Evolutionary conservation across 768 basidiomycete species (phyloP).

Genomic region (Trametes punicea): DNA sequence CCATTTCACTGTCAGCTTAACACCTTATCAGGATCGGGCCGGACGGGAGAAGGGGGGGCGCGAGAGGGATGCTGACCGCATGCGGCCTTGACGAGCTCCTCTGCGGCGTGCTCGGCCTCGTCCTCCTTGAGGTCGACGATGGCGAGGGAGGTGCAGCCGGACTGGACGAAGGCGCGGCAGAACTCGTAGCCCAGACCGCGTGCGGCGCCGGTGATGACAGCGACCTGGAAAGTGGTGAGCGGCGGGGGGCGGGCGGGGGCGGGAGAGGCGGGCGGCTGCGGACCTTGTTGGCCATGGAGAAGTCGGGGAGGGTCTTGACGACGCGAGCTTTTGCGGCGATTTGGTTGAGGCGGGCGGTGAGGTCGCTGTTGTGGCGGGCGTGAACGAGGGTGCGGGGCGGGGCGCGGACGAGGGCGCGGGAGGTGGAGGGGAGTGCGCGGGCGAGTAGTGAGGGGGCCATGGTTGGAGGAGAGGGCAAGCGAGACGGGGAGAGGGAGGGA

Average conservation of each 20-base stretch:
- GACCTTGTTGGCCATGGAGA: constrained; percentile 80
- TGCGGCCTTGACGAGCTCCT: constrained; percentile 57
- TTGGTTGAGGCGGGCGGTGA: constrained; percentile 15
- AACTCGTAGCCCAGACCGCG: constrained; percentile 89
- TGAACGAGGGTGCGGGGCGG: constrained; percentile 17
- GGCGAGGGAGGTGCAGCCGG: constrained; percentile 77
- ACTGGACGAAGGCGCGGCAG: constrained; percentile 84
- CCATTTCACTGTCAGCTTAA: constrained; percentile 53
- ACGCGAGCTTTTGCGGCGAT: constrained; percentile 24
- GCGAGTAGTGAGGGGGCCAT: constrained; percentile 32
- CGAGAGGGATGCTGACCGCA: constrained; percentile 38
- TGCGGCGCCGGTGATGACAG: constrained; percentile 91
- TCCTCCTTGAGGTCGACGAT: constrained; percentile 77
- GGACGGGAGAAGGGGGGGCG: constrained; percentile 5
- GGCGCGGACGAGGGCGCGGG: constrained; percentile 23
- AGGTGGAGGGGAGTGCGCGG: constrained; percentile 21
- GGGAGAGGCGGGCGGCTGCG: background rate
- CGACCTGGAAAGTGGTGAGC: constrained; percentile 51
- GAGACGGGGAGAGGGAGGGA: constrained; percentile 13
- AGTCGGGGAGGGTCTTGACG: constrained; percentile 60
- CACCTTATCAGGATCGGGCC: constrained; percentile 29
- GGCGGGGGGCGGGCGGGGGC: background rate
- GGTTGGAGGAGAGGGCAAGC: constrained; percentile 1
- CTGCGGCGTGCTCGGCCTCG: constrained; percentile 65
- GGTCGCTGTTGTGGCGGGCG: constrained; percentile 21